Base-by-base conservation (phyloP, 179 eudicot genomes). In the Spinacia oleracea region DNA sequence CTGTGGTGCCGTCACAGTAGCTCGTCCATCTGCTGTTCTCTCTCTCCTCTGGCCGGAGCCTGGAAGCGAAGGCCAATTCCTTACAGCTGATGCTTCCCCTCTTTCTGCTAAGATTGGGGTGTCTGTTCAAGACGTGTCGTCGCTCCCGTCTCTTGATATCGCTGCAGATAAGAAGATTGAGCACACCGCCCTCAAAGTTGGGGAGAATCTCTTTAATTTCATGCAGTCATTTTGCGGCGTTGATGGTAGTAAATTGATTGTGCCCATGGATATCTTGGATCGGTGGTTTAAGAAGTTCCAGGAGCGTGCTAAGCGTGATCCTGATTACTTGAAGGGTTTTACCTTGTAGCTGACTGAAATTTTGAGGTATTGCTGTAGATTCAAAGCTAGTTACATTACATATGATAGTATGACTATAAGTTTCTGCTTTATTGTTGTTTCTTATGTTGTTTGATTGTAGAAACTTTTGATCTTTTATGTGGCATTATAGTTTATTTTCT, bases 191-290 rank as follows among this genome's bases (percentile, higher is more conserved):
- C 77, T 93, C 81, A 95, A 89, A 83, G 98, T 95, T 16, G 98
- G 98, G 50, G 95, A 91, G 86, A 95, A 95, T 79, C 81, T 95
- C 81, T 95, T 95, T 72, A 95, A 95, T 80, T 95, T 95, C 70
- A 95, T 95, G 98, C 98, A 95, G 92, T 91, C 97, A 31, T 95
- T 93, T 70, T 95, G 98, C 75, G 95, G 92, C 2, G 93, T 95
- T 42, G 97, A 93, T 77, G 98, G 97, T 18, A 89, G 90, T 66
- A 90, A 87, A 82, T 85, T 95, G 80, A 83, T 93, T 5, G 98
- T 93, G 80, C 98, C 97, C 0, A 93, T 86, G 92, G 97, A 95
- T 85, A 95, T 95, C 34, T 78, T 95, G 86, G 93, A 95, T 83
- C 84, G 98, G 43, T 93, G 98, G 98, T 95, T 94, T 63, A 95